These are phyloP conservation scores for Penicillium olsonii DNA, from an alignment of 2,329 filamentous ascomycete genomes.

Conservation along the genomic window DNA sequence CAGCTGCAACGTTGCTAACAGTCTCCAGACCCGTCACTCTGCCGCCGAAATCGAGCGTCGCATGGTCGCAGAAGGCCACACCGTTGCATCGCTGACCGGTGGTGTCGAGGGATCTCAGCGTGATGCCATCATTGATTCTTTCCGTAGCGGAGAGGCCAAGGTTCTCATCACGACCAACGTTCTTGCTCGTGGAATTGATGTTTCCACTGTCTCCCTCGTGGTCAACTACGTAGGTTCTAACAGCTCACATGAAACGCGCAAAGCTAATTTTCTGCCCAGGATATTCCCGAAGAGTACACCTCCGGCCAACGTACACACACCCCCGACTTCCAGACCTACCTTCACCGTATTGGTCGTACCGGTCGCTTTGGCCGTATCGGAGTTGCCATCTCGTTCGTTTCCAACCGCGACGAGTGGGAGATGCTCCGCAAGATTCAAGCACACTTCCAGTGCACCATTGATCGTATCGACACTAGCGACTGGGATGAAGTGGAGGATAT, in stretches of 20 bases:
- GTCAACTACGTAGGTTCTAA: conserved; percentile 77
- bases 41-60: conserved; percentile 81
- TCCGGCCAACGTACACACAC: conserved; percentile 61
- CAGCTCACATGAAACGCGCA: too few relatives aligned
- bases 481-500: conserved; percentile 87
- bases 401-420: conserved; percentile 77
- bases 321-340: conserved; percentile 91
- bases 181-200: conserved; percentile 89
- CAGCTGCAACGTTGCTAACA: conserved; percentile 19
- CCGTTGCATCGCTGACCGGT: conserved; percentile 85
- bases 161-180: conserved; percentile 98
- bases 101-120: conserved; percentile 81
- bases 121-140: conserved; percentile 81
- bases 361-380: conserved; percentile 96
- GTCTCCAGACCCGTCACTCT: conserved; percentile 73
- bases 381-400: conserved; percentile 92
- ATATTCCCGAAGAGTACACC: conserved; percentile 68
- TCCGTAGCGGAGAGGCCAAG: conserved; percentile 84
- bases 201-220: conserved; percentile 92
- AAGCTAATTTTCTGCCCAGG: conserved; percentile 36
- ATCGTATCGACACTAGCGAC: conserved; percentile 78
- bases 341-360: conserved; percentile 96
- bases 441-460: conserved; percentile 78
- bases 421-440: conserved; percentile 77
- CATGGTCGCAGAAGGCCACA: conserved; percentile 87